These are phyloP conservation scores for Pontederia paniculata DNA, from an alignment of 176 grass and related monocot genomes.

Conservation along the genomic window DNA sequence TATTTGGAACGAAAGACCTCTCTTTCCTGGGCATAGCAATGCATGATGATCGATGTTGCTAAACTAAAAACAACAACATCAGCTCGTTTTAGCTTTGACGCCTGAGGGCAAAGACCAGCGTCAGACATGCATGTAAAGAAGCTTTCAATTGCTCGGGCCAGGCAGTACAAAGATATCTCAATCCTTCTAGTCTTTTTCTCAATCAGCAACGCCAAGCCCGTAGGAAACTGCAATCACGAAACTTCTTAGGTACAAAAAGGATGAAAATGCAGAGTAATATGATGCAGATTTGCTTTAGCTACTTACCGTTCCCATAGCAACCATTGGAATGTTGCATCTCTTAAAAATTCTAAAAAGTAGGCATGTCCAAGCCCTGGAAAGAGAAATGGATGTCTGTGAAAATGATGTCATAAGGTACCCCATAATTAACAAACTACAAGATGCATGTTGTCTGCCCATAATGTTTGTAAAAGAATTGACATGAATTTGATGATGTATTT, in stretches of 20 bases:
- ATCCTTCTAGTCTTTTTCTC: slow-evolving; percentile 90
- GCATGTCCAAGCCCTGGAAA: slow-evolving; percentile 81
- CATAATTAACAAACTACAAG: no score
- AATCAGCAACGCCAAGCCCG: slow-evolving; percentile 71
- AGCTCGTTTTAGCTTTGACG: slow-evolving; percentile 57
- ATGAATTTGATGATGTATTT: no score
- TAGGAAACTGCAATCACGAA: slow-evolving; percentile 45
- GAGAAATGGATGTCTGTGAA: slow-evolving; percentile 11
- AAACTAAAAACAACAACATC: slow-evolving; percentile 81
- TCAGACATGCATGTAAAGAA: slow-evolving; percentile 87
- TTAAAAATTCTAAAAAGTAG: slow-evolving; percentile 68
- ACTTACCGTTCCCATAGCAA: slow-evolving; percentile 56
- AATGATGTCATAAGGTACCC: background rate
- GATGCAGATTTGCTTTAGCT: background rate
- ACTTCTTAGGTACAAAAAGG: slow-evolving; percentile 24
- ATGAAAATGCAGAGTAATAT: background rate
- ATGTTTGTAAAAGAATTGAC: no score
- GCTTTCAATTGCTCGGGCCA: slow-evolving; percentile 79
- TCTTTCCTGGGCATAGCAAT: slow-evolving; percentile 87
- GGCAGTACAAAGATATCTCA: slow-evolving; percentile 92
- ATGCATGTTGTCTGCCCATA: no score
- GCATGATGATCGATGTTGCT: slow-evolving; percentile 87
- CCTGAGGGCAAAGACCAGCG: slow-evolving; percentile 58
- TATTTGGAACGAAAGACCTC: slow-evolving; percentile 92
- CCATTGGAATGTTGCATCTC: slow-evolving; percentile 59